A percentile compares a stretch with the other conserved stretches of the same genome.
These are phyloP conservation scores for Ceratobasidium sp. DNA, from an alignment of 1,284 basidiomycete genomes.

Conservation along the genomic window DNA sequence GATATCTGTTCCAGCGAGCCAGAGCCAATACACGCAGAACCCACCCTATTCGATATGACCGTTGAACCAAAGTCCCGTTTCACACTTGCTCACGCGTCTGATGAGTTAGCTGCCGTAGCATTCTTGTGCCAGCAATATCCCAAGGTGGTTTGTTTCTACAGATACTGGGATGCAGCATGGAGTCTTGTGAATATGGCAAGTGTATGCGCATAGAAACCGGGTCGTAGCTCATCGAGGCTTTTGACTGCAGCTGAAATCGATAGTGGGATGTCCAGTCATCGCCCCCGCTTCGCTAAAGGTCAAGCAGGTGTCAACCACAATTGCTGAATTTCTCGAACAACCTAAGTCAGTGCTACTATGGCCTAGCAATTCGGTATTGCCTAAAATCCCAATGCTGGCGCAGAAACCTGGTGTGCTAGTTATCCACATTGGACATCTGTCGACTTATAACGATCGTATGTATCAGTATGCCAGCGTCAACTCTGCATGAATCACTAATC, in stretches of 20 bases:
- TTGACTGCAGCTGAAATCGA: too few species aligned
- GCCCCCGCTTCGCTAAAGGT: neutral
- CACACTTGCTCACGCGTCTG: slow-evolving; percentile 3
- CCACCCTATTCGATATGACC: neutral
- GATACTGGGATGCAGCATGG: neutral
- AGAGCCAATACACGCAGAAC: too few species aligned
- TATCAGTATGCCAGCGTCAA: too few species aligned
- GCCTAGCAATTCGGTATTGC: neutral
- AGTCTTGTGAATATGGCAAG: neutral
- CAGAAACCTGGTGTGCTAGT: neutral
- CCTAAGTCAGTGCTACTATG: neutral
- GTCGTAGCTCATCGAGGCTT: too few species aligned
- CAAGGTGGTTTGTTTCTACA: slow-evolving; percentile 24
- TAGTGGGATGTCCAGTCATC: too few species aligned
- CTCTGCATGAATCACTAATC: too few species aligned
- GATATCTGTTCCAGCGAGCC: neutral
- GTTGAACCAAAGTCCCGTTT: neutral
- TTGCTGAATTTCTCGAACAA: too few species aligned
- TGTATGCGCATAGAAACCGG: too few species aligned
- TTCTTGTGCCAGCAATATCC: neutral
- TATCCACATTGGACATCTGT: neutral
- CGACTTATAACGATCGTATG: too few species aligned
- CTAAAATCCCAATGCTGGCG: neutral
- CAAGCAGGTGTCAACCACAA: too few species aligned
- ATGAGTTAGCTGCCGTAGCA: neutral